Evolutionary conservation across 164 flowering plant genomes (phyloP).

Genomic region (Euptelea pleiosperma): DNA sequence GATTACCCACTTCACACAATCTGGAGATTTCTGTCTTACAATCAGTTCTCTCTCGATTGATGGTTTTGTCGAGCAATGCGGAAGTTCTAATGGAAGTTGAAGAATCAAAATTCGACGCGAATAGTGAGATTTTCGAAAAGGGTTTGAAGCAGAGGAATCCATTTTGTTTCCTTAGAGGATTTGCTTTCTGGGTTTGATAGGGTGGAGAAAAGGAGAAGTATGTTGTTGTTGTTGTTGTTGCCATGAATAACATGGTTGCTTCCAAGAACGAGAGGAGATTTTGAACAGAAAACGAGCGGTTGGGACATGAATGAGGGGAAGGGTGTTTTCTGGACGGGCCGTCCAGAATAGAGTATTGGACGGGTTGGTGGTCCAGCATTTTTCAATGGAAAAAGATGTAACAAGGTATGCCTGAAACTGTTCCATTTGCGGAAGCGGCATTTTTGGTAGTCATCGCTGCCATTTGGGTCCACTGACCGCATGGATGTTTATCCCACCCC

Average conservation of each 20-base stretch:
- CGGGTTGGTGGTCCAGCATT: no score
- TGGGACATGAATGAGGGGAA: no score
- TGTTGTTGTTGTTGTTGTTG: background rate
- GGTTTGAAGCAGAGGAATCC: constrained; percentile 7
- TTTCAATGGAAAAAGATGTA: no score
- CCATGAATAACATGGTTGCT: background rate
- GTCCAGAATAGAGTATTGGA: no score
- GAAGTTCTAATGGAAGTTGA: constrained; percentile 15
- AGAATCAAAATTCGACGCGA: background rate
- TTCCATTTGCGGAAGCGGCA: no score
- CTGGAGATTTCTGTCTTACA: constrained; percentile 7
- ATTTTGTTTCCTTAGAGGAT: background rate
- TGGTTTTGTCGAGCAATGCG: constrained; percentile 4
- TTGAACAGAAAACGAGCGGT: no score
- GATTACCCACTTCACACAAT: constrained; percentile 14
- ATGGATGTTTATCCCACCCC: no score
- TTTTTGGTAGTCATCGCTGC: no score
- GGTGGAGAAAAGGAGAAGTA: constrained; percentile 3
- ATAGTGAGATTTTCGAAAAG: background rate
- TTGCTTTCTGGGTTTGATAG: background rate
- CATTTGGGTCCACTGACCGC: no score
- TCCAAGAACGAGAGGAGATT: no score
- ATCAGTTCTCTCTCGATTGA: background rate
- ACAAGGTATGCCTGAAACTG: no score
- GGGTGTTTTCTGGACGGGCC: no score